Evolutionary conservation across 768 basidiomycete genomes (phyloP).

Genomic region (Lentinula guzmanii): DNA sequence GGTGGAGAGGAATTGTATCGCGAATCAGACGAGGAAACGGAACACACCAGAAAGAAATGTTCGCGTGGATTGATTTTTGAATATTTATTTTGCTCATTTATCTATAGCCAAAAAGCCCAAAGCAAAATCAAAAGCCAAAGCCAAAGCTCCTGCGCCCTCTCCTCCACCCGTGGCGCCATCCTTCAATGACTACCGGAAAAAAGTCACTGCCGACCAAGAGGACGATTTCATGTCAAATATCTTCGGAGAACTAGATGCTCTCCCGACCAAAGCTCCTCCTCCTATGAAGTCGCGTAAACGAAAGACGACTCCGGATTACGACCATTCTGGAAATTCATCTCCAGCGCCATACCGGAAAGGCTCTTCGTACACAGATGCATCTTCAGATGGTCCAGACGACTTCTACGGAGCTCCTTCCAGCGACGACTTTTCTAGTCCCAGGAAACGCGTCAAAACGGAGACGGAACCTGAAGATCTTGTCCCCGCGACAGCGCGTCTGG

Average conservation of each 20-base stretch:
- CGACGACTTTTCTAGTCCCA: conserved; percentile 67
- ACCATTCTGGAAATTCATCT: conserved; percentile 34
- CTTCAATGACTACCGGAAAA: conserved; percentile 77
- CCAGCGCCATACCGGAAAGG: conserved; percentile 31
- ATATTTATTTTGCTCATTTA: not conserved
- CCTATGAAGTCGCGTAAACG: conserved; percentile 48
- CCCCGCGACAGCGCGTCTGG: conserved; percentile 54
- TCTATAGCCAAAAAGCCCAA: conserved; percentile 37
- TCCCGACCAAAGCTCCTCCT: not conserved
- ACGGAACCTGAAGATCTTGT: conserved; percentile 36
- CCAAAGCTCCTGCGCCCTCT: conserved; percentile 34
- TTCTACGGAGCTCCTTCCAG: conserved; percentile 31
- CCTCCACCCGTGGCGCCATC: conserved; percentile 48
- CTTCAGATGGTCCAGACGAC: conserved; percentile 44
- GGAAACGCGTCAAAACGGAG: conserved; percentile 52
- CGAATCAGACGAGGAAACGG: conserved; percentile 50
- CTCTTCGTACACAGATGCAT: conserved; percentile 31
- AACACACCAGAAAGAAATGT: conserved; percentile 38
- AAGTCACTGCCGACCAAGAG: conserved; percentile 73
- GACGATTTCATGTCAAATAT: conserved; percentile 84
- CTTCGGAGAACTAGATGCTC: conserved; percentile 57
- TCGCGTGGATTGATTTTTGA: conserved; percentile 6
- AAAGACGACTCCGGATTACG: conserved; percentile 50
- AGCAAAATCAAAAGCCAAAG: conserved; percentile 38
- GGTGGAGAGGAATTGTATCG: conserved; percentile 51